Conservation (phyloP, 2,329 filamentous ascomycete species). For the Calonectria pteridis region DNA sequence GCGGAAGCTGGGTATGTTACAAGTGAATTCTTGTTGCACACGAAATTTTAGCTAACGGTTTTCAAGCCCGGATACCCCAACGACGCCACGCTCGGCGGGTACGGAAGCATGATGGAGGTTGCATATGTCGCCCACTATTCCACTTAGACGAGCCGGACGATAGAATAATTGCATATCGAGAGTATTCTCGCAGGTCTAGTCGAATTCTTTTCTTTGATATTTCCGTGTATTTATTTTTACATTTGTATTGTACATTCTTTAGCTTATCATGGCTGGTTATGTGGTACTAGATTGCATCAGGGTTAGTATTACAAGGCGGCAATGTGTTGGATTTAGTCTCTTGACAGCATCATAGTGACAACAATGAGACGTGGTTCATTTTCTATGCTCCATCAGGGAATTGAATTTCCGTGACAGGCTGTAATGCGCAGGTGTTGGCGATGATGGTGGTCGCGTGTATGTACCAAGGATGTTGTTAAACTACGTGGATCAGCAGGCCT, state of each 20-base stretch:
- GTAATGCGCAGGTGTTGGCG: no score
- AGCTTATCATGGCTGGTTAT: background rate
- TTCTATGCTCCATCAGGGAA: no score
- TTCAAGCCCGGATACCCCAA: slow-evolving; percentile 60
- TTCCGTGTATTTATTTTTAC: background rate
- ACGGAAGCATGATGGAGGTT: slow-evolving; percentile 60
- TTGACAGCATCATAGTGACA: background rate
- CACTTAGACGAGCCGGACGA: slow-evolving; percentile 16
- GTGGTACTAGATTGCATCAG: background rate
- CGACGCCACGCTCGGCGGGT: slow-evolving; percentile 55
- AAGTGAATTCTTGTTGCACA: rapidly evolving
- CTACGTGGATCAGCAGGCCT: background rate
- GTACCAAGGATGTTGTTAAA: background rate
- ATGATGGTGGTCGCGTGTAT: background rate
- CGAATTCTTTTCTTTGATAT: background rate
- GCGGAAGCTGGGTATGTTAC: slow-evolving; percentile 60
- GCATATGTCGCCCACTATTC: slow-evolving; percentile 58
- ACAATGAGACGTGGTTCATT: background rate
- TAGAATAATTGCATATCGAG: background rate
- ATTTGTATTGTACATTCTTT: background rate
- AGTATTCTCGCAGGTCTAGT: no score
- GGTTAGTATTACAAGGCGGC: background rate
- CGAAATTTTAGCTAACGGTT: slow-evolving; percentile 15
- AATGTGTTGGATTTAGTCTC: background rate
- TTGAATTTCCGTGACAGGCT: background rate